A percentile compares a stretch with the other conserved stretches of the same genome.
Conservation (phyloP, 2,329 filamentous ascomycete species). For the Sarocladiaceae sp. region DNA sequence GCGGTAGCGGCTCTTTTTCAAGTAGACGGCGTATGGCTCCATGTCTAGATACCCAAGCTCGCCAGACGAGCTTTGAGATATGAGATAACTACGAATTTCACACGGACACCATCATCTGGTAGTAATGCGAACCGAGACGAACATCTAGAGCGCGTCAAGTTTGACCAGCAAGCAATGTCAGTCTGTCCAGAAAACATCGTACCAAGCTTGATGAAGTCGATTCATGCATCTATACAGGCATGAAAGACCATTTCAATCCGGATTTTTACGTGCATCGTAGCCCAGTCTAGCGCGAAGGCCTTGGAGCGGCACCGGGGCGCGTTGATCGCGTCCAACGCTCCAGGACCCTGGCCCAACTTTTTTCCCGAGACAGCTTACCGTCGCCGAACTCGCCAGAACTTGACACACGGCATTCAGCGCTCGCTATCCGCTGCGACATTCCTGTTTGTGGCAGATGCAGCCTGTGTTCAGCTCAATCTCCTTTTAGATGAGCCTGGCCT, state of each 20-base stretch:
- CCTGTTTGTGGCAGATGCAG: neutral
- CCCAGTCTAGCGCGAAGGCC: neutral
- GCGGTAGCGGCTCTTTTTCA: too few species aligned
- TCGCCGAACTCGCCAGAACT: neutral
- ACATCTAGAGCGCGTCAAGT: too few species aligned
- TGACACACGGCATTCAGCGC: neutral
- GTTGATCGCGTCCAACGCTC: neutral
- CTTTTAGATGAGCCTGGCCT: conserved; percentile 30
- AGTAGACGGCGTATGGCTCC: neutral
- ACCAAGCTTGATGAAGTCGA: neutral
- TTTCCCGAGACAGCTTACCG: too few species aligned
- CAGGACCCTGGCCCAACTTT: neutral
- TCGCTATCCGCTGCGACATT: neutral
- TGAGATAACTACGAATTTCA: neutral
- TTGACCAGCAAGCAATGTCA: neutral
- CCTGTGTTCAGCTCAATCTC: neutral
- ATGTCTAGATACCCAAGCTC: conserved; percentile 6
- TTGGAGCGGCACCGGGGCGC: neutral
- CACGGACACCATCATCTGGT: neutral
- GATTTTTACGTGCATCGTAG: neutral
- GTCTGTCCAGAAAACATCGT: neutral
- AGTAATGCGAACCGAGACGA: too few species aligned
- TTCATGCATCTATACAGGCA: neutral
- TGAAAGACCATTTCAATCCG: neutral
- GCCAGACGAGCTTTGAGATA: neutral